These are phyloP conservation scores for Phytophthora citricola DNA, from an alignment of 352 stramenopile genomes.

Conservation along the genomic window DNA sequence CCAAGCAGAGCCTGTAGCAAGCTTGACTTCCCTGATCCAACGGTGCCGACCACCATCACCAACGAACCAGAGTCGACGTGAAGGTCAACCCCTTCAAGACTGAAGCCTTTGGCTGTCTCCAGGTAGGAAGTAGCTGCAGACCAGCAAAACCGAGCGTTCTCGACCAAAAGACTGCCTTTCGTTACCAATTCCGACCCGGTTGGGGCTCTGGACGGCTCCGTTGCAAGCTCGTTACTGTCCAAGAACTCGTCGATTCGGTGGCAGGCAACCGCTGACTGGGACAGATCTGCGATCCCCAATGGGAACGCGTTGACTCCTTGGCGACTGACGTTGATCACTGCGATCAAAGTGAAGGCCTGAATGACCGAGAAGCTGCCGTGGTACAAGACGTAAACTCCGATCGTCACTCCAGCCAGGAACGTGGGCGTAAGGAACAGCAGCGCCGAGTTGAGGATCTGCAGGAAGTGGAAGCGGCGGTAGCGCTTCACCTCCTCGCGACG, in stretches of 20 bases:
- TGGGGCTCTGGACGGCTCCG: neutral
- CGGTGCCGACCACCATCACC: constrained; percentile 59
- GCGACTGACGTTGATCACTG: constrained; percentile 43
- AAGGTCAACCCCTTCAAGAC: constrained; percentile 43
- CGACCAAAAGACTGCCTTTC: constrained; percentile 17
- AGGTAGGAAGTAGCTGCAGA: neutral
- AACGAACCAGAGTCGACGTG: constrained; percentile 47
- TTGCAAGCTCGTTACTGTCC: constrained; percentile 32
- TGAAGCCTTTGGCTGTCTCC: constrained; percentile 4
- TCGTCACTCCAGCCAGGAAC: constrained; percentile 45
- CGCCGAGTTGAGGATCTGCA: constrained; percentile 69
- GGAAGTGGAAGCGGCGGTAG: constrained; percentile 45
- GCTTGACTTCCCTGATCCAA: constrained; percentile 69
- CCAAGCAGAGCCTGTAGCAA: constrained; percentile 52
- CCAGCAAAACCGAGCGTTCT: constrained; percentile 25
- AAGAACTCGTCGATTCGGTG: constrained; percentile 40
- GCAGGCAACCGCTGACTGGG: constrained; percentile 33
- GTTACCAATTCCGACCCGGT: neutral
- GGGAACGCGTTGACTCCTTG: constrained; percentile 37
- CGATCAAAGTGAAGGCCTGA: constrained; percentile 49
- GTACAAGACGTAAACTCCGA: constrained; percentile 53
- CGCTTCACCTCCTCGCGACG: constrained; percentile 49
- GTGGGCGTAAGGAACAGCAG: constrained; percentile 61
- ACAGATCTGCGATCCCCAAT: constrained; percentile 37
- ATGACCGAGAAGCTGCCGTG: constrained; percentile 50